Evolutionary conservation across 1,284 basidiomycete species (phyloP).

Genomic region (Athelia sp.): DNA sequence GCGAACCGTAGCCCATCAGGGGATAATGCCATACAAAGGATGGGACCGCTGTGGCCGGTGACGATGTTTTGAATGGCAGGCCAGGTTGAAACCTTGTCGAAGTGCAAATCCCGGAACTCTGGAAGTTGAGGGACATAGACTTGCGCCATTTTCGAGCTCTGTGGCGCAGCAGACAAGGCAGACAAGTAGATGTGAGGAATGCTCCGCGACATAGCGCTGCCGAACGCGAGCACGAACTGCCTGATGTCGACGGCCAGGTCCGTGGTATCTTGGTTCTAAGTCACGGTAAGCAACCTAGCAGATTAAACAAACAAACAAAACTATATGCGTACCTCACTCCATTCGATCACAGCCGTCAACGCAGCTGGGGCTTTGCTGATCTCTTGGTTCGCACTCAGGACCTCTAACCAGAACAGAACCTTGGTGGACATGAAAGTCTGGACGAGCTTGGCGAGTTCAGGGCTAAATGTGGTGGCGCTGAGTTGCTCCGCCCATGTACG

Average conservation of each 20-base stretch:
- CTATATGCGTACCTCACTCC: background rate
- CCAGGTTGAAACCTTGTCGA: background rate
- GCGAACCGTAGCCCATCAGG: no score
- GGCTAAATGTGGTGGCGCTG: background rate
- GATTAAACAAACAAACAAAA: background rate
- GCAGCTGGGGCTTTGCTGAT: background rate
- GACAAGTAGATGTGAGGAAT: background rate
- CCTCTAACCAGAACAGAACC: constrained; percentile 15
- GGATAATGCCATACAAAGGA: no score
- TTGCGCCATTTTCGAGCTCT: background rate
- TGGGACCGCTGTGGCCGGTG: no score
- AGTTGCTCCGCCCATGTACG: constrained; percentile 12
- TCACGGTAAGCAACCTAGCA: background rate
- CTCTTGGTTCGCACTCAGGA: constrained; percentile 6
- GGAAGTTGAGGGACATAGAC: background rate
- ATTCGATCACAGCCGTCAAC: background rate
- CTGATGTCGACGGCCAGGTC: background rate
- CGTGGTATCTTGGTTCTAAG: background rate
- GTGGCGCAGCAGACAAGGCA: background rate
- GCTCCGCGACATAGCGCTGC: background rate
- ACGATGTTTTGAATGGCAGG: background rate
- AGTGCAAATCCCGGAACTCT: background rate
- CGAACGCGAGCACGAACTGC: background rate
- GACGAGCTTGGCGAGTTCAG: background rate
- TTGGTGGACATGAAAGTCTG: constrained; percentile 5